Evolutionary conservation across 306 rosid genomes (phyloP), one percentile per base, ranked within the genome.

Genomic region (Rubus idaeus): DNA sequence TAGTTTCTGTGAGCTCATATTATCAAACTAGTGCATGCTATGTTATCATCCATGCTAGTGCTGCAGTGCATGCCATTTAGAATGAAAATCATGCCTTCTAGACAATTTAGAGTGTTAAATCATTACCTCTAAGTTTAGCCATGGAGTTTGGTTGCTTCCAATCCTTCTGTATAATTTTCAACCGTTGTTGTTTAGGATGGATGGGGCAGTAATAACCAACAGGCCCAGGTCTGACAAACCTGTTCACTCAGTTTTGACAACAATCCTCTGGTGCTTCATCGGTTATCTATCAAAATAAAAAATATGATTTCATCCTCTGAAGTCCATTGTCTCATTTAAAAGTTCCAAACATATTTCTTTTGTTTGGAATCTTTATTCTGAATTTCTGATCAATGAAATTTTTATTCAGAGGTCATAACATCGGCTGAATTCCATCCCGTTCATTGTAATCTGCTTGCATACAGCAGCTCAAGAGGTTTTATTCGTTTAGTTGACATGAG

Each of bases 401-500:
- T 83, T 79, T 53, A 41, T 74, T 20, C 75, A 91, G 96, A 91
- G 90, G 90, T 89, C 50, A 86, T 91, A 86, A 86, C 91, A 64
- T 73, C 89, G 45, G 93, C 93, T 68, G 96, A 89, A 81, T 91
- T 91, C 80, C 91, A 89, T 87, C 96, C 91, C 12, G 41, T 82
- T 79, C 96, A 89, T 71, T 91, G 96, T 79, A 91, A 91, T 84
- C 76, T 89, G 77, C 90, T 91, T 60, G 90, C 93, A 65, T 87
- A 89, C 82, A 84, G 91, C 82, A 84, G 93, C 89, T 91, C 96
- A 62, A 86, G 86, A 82, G 96, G 96, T 41, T 80, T 84, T 44
- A 86, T 91, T 81, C 90, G 87, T 70, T 84, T 89, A 41, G 89
- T 75, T 71, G 96, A 91, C 88, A 84, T 91, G 93, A 86, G 96